phyloP scores from a whole-genome alignment of 768 basidiomycete species.

The Collybia mongolica region DNA sequence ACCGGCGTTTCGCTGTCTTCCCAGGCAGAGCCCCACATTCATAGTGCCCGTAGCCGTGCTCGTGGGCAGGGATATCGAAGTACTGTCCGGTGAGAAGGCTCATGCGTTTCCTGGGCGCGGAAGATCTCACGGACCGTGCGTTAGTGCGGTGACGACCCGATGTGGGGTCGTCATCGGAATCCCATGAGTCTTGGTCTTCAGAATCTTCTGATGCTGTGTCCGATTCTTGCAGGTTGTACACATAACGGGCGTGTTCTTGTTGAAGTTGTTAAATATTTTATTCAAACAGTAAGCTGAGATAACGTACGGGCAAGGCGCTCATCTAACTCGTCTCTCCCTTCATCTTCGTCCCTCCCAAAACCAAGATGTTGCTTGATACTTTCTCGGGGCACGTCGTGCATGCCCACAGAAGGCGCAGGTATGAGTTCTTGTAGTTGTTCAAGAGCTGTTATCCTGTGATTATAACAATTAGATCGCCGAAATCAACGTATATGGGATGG shows the following conservation, averaged over 20 bases:
- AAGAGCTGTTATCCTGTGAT: slow-evolving; percentile 32
- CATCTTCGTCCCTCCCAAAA: slow-evolving; percentile 47
- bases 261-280: neutral
- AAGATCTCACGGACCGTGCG: slow-evolving; percentile 20
- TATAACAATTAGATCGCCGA: too few relatives aligned
- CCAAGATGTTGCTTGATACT: slow-evolving; percentile 64
- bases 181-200: slow-evolving; percentile 41
- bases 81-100: slow-evolving; percentile 64
- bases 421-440: slow-evolving; percentile 42
- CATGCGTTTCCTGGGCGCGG: slow-evolving; percentile 53
- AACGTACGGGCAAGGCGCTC: slow-evolving; percentile 68
- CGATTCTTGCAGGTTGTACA: slow-evolving; percentile 58
- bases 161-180: slow-evolving; percentile 47
- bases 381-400: slow-evolving; percentile 81
- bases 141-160: slow-evolving; percentile 17
- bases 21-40: slow-evolving; percentile 28
- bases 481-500: neutral
- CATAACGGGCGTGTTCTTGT: slow-evolving; percentile 66
- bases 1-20: slow-evolving; percentile 43
- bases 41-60: slow-evolving; percentile 40
- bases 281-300: neutral
- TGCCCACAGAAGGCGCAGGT: slow-evolving; percentile 80
- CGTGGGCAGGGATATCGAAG: slow-evolving; percentile 46
- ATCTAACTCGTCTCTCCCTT: slow-evolving; percentile 61
- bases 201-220: slow-evolving; percentile 47